phyloP scores from a whole-genome alignment of 2,329 filamentous ascomycete genomes.

The Cercospora berteroae region DNA sequence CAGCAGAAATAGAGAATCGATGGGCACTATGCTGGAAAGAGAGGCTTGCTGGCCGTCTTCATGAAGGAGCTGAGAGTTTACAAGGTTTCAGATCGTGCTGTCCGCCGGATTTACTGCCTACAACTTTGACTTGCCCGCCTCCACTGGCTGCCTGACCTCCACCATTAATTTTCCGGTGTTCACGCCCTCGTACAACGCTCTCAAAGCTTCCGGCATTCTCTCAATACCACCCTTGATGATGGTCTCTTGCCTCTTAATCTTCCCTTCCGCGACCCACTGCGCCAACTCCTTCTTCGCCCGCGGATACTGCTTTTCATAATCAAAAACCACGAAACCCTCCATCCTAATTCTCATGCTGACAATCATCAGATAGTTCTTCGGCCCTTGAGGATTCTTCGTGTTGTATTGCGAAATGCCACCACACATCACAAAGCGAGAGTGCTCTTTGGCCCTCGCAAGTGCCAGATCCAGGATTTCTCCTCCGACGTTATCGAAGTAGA shows the following conservation, averaged over 20 bases:
- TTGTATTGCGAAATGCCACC: conserved; percentile 69
- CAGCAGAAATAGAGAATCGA: background rate
- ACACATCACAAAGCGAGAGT: conserved; percentile 67
- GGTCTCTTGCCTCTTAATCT: conserved; percentile 51
- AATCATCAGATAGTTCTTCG: conserved; percentile 55
- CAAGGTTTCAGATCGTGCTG: background rate
- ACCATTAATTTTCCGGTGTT: conserved; percentile 41
- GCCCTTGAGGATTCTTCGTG: conserved; percentile 51
- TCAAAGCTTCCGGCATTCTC: conserved; percentile 50
- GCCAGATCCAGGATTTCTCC: conserved; percentile 67
- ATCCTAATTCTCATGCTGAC: conserved; percentile 58
- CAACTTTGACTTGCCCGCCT: conserved; percentile 16
- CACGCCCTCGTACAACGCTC: conserved; percentile 46
- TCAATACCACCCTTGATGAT: conserved; percentile 49
- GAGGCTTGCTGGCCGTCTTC: background rate
- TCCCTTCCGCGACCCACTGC: conserved; percentile 48
- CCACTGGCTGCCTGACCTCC: conserved; percentile 20
- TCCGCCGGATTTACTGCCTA: background rate
- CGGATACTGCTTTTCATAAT: conserved; percentile 59
- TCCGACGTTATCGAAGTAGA: conserved; percentile 73
- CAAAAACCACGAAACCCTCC: conserved; percentile 72
- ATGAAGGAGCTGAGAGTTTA: background rate
- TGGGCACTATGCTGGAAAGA: background rate
- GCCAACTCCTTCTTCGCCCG: conserved; percentile 56
- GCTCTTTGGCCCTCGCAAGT: conserved; percentile 59